Evolutionary conservation across 371 early-diverging fungal genomes (phyloP).

Genomic region (Syncephalastrum racemosum): DNA sequence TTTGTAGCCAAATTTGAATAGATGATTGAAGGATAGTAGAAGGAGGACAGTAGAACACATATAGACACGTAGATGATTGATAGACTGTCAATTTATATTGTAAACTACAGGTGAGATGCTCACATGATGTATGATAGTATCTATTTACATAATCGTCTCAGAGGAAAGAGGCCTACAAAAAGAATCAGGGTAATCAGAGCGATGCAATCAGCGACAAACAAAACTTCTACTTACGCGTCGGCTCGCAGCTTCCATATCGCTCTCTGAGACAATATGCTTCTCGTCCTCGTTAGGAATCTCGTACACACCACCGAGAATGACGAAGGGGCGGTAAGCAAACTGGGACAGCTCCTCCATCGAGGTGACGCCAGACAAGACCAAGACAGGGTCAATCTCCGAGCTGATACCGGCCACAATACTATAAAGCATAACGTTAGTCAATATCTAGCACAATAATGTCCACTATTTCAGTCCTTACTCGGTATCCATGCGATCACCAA

Average conservation of each 20-base stretch:
- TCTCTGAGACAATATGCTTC: slow-evolving; percentile 34
- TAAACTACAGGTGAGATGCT: not conserved
- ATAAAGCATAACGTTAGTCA: not conserved
- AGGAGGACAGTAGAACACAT: not conserved
- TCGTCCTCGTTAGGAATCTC: slow-evolving; percentile 51
- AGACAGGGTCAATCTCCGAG: slow-evolving; percentile 62
- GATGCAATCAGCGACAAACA: not conserved
- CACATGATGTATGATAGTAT: not conserved
- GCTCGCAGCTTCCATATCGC: slow-evolving; percentile 43
- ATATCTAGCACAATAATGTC: not conserved
- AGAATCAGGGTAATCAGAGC: not conserved
- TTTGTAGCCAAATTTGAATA: slow-evolving; percentile 53
- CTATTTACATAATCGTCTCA: not conserved
- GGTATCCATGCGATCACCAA: slow-evolving; percentile 74
- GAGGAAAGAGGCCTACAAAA: slow-evolving; percentile 8
- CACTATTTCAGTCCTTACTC: slow-evolving; percentile 36
- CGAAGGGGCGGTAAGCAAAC: slow-evolving; percentile 59
- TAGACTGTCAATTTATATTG: not conserved
- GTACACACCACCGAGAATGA: slow-evolving; percentile 59
- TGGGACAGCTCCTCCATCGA: slow-evolving; percentile 43
- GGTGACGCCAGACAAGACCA: slow-evolving; percentile 65
- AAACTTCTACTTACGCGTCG: slow-evolving; percentile 28
- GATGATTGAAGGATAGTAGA: not conserved
- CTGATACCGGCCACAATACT: slow-evolving; percentile 54
- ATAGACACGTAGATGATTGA: not conserved